Evolutionary conservation across 305 asterid species (phyloP).

Genomic region (Fraxinus sp.): DNA sequence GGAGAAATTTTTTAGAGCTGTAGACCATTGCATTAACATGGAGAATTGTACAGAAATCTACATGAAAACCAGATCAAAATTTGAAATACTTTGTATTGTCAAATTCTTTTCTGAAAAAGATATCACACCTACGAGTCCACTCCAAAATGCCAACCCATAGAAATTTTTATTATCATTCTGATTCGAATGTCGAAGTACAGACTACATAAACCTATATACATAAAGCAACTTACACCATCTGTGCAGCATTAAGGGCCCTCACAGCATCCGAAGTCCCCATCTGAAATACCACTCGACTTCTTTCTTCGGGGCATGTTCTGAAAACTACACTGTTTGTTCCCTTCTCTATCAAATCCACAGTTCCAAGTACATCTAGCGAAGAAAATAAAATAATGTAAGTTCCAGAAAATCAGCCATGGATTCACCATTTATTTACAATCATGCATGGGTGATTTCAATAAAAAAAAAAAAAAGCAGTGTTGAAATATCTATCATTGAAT

Average conservation of each 20-base stretch:
- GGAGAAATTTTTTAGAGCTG: neutral
- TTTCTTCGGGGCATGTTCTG: constrained; percentile 79
- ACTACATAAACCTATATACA: neutral
- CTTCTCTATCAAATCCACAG: constrained; percentile 76
- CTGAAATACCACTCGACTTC: constrained; percentile 70
- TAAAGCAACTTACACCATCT: constrained; percentile 54
- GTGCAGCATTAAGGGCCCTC: constrained; percentile 84
- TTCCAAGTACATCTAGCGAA: constrained; percentile 62
- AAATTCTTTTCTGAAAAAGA: neutral
- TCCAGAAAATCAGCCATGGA: neutral
- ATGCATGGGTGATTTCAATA: neutral
- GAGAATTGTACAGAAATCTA: neutral
- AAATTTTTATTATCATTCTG: neutral
- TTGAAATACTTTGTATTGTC: neutral
- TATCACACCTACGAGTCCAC: neutral
- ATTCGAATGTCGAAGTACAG: neutral
- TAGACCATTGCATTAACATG: neutral
- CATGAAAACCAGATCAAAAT: neutral
- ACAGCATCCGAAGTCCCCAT: constrained; percentile 90
- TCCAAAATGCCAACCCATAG: neutral
- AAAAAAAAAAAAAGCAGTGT: neutral
- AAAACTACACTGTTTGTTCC: constrained; percentile 67
- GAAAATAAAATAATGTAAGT: constrained; percentile 18
- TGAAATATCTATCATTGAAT: neutral
- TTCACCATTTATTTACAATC: neutral